Evolutionary conservation across 176 grass and related monocot species (phyloP).

Genomic region (Alopecurus myosuroides): DNA sequence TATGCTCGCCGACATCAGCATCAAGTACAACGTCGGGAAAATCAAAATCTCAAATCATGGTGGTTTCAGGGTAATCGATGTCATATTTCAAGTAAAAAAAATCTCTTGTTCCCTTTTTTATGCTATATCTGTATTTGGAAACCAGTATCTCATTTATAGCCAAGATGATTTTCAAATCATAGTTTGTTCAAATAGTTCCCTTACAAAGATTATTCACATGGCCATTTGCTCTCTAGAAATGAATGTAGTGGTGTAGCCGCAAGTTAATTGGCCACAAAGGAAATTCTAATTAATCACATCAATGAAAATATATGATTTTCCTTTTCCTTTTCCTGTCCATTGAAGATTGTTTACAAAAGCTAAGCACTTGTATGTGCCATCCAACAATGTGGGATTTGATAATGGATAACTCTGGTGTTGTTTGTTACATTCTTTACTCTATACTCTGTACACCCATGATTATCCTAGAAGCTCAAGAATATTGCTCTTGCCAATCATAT

Average conservation of each 20-base stretch:
- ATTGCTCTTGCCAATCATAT: slow-evolving; percentile 14
- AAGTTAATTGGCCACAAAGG: not conserved
- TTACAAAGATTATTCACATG: too few relatives aligned
- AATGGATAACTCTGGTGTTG: not conserved
- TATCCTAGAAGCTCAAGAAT: slow-evolving; percentile 6
- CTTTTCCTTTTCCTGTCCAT: not conserved
- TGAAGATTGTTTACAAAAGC: not conserved
- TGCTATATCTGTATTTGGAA: not conserved
- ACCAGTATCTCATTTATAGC: not conserved
- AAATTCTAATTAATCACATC: slow-evolving; percentile 6
- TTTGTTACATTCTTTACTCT: slow-evolving; percentile 10
- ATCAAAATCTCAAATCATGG: too few relatives aligned
- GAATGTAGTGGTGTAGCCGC: not conserved
- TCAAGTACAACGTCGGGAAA: too few relatives aligned
- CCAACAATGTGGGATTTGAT: not conserved
- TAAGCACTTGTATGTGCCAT: not conserved
- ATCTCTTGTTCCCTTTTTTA: not conserved
- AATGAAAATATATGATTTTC: not conserved
- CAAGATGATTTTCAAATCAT: too few relatives aligned
- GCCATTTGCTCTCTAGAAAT: not conserved
- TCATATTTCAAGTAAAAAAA: too few relatives aligned
- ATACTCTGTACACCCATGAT: not conserved
- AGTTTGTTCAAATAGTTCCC: too few relatives aligned
- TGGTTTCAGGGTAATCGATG: too few relatives aligned
- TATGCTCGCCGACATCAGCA: too few relatives aligned